Percentiles rank a stretch among this genome's conserved stretches.
Evolutionary conservation across 108 stramenopile species (phyloP).

Genomic region (Pseudonitzschia multiseries): DNA sequence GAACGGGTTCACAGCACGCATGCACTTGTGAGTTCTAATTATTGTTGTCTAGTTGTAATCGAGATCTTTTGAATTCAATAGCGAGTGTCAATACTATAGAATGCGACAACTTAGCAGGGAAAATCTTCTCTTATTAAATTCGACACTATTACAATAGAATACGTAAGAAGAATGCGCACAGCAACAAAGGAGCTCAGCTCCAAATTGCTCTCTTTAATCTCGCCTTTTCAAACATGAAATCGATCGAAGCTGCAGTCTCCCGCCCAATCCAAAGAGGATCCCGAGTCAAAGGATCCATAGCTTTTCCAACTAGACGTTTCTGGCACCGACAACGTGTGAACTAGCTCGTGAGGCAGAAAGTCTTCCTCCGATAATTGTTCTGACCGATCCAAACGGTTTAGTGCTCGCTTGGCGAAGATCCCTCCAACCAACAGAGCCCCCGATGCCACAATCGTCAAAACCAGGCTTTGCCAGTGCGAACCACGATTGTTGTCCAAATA

Average conservation of each 20-base stretch:
- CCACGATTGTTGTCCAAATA: not conserved
- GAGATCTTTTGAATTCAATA: no score
- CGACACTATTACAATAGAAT: no score
- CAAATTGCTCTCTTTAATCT: no score
- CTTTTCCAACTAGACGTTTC: not conserved
- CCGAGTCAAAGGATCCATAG: constrained; percentile 12
- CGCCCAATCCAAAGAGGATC: constrained; percentile 3
- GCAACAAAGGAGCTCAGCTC: no score
- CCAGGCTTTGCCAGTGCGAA: not conserved
- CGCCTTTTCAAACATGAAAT: not conserved
- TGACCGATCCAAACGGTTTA: constrained; percentile 27
- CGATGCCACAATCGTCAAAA: not conserved
- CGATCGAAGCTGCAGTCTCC: constrained; percentile 17
- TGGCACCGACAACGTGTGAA: not conserved
- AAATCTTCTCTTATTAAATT: no score
- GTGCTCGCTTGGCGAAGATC: not conserved
- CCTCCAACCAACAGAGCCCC: constrained; percentile 13
- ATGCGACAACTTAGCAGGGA: no score
- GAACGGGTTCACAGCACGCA: no score
- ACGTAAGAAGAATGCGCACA: no score
- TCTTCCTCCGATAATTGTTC: constrained; percentile 52
- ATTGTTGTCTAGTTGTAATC: no score
- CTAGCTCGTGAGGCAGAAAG: constrained; percentile 18
- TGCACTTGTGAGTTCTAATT: no score
- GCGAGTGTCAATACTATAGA: no score